Base-by-base conservation (phyloP, 768 basidiomycete species). In the Neoboletus subvelutipes region DNA sequence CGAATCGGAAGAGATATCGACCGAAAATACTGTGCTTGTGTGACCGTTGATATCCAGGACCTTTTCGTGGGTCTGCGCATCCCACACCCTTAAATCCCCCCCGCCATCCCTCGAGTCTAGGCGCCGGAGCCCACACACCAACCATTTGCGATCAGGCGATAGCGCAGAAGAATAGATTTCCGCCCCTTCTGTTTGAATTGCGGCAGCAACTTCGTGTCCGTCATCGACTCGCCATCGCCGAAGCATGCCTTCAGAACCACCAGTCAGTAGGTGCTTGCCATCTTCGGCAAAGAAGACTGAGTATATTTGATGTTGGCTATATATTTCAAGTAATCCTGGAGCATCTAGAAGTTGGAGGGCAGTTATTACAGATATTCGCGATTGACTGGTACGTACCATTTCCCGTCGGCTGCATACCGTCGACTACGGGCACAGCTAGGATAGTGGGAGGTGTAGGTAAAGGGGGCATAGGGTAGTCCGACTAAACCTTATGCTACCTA, bases 1-100 rank as follows among this genome's bases (percentile, higher is more conserved):
- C 26, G 40, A 49, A 36, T 54, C 56, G 0, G 45, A 39, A 0
- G 56, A 57, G 4, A 57, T 18, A 11, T 53, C 52, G 20, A 57
- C 24, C 1, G 56, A 34, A 36, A 26, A 8, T 5, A 57, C 51
- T 10, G 45, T 7, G 13, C 9, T 1, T 17, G 22, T 28, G 39
- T 47, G 51, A 18, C 48, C n/a, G 0, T 28, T 10, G 50, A 57
- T 33, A 2, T 42, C 31, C 5, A 26, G 12, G 17, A 54, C 52
- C 9, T 46, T 20, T 18, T 53, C 7, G 39, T 22, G 45, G 0
- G 45, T 57, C n/a, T 15, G 17, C 3, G 47, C 46, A 50, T 58
- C 29, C 57, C 57, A 55, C 4, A 58, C 39, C n/a, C n/a, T 13
- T 8, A 6, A 18, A 6, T 18, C 0, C 20, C 8, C 15, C 24